These are phyloP conservation scores for Tubosaeta sp. DNA, from an alignment of 768 basidiomycete species.

Conservation along the genomic window DNA sequence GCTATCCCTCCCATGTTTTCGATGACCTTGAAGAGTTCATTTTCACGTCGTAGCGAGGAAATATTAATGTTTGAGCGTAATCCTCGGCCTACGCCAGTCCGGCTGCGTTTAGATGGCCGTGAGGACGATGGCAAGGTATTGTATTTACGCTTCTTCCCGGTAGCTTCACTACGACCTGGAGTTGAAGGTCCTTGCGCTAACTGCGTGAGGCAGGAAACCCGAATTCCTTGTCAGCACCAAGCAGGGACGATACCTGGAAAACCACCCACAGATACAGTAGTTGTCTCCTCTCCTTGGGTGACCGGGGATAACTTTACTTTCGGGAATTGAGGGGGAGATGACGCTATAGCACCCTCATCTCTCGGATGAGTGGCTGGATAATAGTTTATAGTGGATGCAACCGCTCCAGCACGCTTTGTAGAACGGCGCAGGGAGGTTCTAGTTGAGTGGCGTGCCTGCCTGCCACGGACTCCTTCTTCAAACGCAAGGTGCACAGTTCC, in stretches of 20 bases:
- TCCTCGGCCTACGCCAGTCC: constrained; percentile 11
- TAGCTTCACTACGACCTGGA: background rate
- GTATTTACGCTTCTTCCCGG: constrained; percentile 16
- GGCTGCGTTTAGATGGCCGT: constrained; percentile 21
- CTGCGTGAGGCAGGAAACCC: background rate
- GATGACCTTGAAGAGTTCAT: constrained; percentile 69
- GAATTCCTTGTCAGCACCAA: background rate
- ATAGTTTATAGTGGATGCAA: background rate
- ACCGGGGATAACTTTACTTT: background rate
- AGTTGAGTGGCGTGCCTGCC: background rate
- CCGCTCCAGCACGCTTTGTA: constrained; percentile 4
- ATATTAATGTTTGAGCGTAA: constrained; percentile 54
- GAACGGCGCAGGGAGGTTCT: background rate
- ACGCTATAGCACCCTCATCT: background rate
- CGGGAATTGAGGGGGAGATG: background rate
- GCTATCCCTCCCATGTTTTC: constrained; percentile 62
- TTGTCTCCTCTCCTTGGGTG: background rate
- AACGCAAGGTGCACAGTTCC: background rate
- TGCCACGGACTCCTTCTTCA: background rate
- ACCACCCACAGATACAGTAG: constrained; percentile 2
- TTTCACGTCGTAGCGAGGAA: constrained; percentile 75
- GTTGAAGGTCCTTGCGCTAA: background rate
- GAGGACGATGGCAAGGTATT: background rate
- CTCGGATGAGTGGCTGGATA: background rate
- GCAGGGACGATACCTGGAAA: background rate